These are phyloP conservation scores for Metahyphopichia silvanorum DNA, from an alignment of 805 yeast genomes.

Conservation along the genomic window DNA sequence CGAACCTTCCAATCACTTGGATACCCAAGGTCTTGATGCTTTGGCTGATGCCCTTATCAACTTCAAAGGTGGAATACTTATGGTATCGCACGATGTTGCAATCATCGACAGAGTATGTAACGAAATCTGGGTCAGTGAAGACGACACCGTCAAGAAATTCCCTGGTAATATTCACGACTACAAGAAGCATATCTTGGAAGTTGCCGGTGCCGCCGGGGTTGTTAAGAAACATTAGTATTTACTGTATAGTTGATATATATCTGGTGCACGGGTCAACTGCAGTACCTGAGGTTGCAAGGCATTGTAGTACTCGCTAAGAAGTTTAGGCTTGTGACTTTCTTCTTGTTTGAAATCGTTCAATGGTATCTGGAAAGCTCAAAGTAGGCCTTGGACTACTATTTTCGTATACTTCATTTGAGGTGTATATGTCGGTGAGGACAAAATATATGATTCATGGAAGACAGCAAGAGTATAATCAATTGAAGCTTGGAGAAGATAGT, in stretches of 20 bases:
- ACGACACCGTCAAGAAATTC: slow-evolving; percentile 74
- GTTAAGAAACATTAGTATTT: slow-evolving; percentile 68
- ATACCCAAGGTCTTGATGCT: slow-evolving; percentile 97
- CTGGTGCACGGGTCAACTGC: neutral
- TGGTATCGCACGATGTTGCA: slow-evolving; percentile 97
- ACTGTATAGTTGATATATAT: neutral
- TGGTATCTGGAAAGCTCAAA: slow-evolving; percentile 31
- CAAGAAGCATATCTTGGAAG: slow-evolving; percentile 77
- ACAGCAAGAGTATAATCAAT: slow-evolving; percentile 22
- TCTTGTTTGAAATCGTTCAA: too few species aligned
- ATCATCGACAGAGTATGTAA: slow-evolving; percentile 86
- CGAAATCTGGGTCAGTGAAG: slow-evolving; percentile 94
- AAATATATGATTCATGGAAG: slow-evolving; percentile 50
- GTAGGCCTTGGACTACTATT: slow-evolving; percentile 41
- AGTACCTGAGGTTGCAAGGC: too few species aligned
- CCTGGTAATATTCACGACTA: slow-evolving; percentile 83
- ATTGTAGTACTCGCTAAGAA: too few species aligned
- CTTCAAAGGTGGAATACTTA: slow-evolving; percentile 92
- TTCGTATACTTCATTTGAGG: slow-evolving; percentile 64
- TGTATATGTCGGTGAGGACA: slow-evolving; percentile 56
- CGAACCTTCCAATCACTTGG: slow-evolving; percentile 98
- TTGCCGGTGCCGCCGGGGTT: slow-evolving; percentile 84
- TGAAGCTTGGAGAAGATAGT: slow-evolving; percentile 9
- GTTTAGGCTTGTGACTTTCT: too few species aligned
- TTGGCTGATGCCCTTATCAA: slow-evolving; percentile 81